phyloP scores from a whole-genome alignment of 495 filamentous ascomycete species.

The Aspergillus hancockii region DNA sequence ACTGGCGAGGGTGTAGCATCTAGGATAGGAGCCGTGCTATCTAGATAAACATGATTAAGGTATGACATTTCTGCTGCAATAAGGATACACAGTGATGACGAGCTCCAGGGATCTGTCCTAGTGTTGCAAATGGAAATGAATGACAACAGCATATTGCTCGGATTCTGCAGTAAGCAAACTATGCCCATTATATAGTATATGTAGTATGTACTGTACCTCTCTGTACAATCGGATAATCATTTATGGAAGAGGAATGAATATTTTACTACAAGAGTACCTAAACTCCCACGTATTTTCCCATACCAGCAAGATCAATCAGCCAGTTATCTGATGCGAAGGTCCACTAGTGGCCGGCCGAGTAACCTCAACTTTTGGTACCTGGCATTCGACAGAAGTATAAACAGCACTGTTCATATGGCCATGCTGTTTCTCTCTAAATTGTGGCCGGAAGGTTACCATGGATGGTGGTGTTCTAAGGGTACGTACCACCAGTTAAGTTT shows the following conservation, averaged over 20 bases:
- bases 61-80: neutral
- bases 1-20: neutral
- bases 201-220: neutral
- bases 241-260: neutral
- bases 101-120: constrained; percentile 4
- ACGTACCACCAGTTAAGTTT: constrained; percentile 1
- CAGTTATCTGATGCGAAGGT: neutral
- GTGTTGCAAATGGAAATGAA: neutral
- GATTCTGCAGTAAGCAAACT: neutral
- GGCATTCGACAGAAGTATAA: constrained; percentile 8
- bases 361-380: constrained; percentile 17
- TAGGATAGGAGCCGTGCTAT: neutral
- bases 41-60: neutral
- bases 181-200: neutral
- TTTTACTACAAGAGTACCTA: neutral
- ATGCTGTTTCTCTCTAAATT: constrained; percentile 6
- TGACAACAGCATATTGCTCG: neutral
- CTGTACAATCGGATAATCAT: neutral
- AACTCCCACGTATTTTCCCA: neutral
- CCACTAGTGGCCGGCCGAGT: constrained; percentile 12
- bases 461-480: neutral
- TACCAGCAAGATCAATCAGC: neutral
- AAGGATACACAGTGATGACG: neutral
- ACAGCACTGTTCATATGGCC: neutral
- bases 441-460: constrained; percentile 9